These are phyloP conservation scores for Lactarius quietus DNA, from an alignment of 768 basidiomycete species.

Conservation along the genomic window DNA sequence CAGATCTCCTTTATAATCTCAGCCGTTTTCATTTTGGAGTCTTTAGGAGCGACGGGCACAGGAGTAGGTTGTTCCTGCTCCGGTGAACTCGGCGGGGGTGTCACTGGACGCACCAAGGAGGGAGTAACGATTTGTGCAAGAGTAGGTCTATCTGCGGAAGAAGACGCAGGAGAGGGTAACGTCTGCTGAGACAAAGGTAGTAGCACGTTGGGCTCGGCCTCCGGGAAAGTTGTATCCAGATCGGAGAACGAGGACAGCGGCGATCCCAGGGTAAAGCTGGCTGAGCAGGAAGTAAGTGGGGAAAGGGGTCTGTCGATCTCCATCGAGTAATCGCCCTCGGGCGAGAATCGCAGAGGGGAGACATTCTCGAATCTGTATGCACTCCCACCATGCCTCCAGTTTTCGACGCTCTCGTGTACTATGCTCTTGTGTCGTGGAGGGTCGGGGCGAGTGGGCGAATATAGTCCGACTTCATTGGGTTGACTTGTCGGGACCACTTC, in stretches of 20 bases:
- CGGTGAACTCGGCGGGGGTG: slow-evolving; percentile 29
- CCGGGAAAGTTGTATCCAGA: not conserved
- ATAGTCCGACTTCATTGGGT: slow-evolving; percentile 18
- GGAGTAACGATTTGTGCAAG: not conserved
- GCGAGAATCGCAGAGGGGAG: slow-evolving; percentile 8
- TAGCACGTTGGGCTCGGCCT: not conserved
- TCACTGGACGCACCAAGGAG: slow-evolving; percentile 27
- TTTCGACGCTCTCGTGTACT: slow-evolving; percentile 18
- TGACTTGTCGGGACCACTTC: slow-evolving; percentile 22
- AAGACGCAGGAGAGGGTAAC: slow-evolving; percentile 12
- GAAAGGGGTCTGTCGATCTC: slow-evolving; percentile 15
- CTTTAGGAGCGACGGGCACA: slow-evolving; percentile 34
- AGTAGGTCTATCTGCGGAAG: slow-evolving; percentile 2
- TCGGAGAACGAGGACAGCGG: slow-evolving; percentile 16
- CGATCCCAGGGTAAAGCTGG: slow-evolving; percentile 3
- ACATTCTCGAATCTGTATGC: slow-evolving; percentile 8
- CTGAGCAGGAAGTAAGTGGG: slow-evolving; percentile 17
- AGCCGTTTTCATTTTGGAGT: slow-evolving; percentile 45
- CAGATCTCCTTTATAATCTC: slow-evolving; percentile 62
- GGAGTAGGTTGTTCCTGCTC: slow-evolving; percentile 29
- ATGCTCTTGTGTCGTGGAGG: not conserved
- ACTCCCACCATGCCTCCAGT: slow-evolving; percentile 19
- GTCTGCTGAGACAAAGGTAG: not conserved
- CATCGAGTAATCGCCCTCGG: slow-evolving; percentile 14
- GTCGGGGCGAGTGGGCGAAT: slow-evolving; percentile 13